Percentiles rank a stretch among this genome's conserved stretches.
Evolutionary conservation across 805 yeast genomes (phyloP).

Genomic region (Starmerella etchellsii): DNA sequence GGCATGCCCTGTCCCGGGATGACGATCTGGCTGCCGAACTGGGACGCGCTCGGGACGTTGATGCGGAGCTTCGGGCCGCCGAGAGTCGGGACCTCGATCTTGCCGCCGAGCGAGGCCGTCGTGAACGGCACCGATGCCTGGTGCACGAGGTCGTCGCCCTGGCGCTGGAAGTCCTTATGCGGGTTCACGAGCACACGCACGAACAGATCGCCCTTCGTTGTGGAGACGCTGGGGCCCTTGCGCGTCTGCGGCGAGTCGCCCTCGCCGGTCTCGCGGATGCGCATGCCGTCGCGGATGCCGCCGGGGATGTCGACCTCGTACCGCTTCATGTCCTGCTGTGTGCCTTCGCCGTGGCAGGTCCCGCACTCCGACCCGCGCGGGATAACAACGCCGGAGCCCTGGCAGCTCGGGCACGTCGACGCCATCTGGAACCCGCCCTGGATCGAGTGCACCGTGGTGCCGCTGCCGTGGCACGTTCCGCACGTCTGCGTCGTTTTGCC

Average conservation of each 20-base stretch:
- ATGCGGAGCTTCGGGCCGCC: conserved; percentile 57
- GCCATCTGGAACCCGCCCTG: conserved; percentile 96
- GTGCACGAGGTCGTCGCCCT: conserved; percentile 52
- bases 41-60: conserved; percentile 75
- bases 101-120: conserved; percentile 94
- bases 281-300: conserved; percentile 77
- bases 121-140: conserved; percentile 71
- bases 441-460: conserved; percentile 70
- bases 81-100: conserved; percentile 77
- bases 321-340: conserved; percentile 48
- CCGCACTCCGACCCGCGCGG: conserved; percentile 56
- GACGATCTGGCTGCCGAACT: conserved; percentile 55
- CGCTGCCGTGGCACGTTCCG: conserved; percentile 82
- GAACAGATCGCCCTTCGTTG: conserved; percentile 65
- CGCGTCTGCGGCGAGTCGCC: conserved; percentile 83
- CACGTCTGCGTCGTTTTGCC: conserved; percentile 71
- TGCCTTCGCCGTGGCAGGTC: conserved; percentile 85
- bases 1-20: conserved; percentile 88
- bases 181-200: conserved; percentile 66
- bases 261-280: conserved; percentile 70
- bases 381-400: conserved; percentile 75
- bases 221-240: conserved; percentile 52
- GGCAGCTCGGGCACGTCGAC: conserved; percentile 76
- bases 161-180: conserved; percentile 58
- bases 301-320: conserved; percentile 77